Percentiles rank a stretch among this genome's conserved stretches.
Evolutionary conservation across 2,329 filamentous ascomycete genomes (phyloP).

Genomic region (Xylaria sp.): DNA sequence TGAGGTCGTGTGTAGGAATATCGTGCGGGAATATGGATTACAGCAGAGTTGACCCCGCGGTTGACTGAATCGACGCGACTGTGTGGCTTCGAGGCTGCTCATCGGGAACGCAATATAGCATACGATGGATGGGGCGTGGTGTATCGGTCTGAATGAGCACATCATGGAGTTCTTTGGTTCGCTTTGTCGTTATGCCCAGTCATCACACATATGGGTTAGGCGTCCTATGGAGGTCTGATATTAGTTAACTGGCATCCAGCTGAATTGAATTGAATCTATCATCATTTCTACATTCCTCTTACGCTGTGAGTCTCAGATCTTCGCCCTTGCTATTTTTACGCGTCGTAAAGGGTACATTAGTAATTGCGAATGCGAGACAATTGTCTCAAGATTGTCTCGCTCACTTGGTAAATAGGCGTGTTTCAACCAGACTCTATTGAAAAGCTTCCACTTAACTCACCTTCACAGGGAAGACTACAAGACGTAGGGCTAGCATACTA

Average conservation of each 20-base stretch:
- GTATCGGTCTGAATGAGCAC: slow-evolving; percentile 39
- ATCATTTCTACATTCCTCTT: slow-evolving; percentile 17
- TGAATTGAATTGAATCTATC: slow-evolving; percentile 20
- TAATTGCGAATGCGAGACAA: slow-evolving; percentile 5
- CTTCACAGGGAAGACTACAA: too few relatives aligned
- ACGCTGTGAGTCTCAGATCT: not conserved
- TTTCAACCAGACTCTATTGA: not conserved
- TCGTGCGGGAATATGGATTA: slow-evolving; percentile 13
- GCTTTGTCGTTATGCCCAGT: slow-evolving; percentile 27
- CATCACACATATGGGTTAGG: slow-evolving; percentile 36
- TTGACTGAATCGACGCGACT: slow-evolving; percentile 22
- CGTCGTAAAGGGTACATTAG: not conserved
- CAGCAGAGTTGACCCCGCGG: slow-evolving; percentile 1
- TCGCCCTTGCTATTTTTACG: not conserved
- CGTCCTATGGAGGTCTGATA: slow-evolving; percentile 32
- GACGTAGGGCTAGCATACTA: not conserved
- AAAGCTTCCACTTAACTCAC: not conserved
- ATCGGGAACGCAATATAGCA: slow-evolving; percentile 23
- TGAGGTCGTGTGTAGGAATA: slow-evolving; percentile 5
- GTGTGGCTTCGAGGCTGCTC: slow-evolving; percentile 18
- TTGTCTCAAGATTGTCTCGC: not conserved
- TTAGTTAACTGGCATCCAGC: slow-evolving; percentile 18
- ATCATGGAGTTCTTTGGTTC: slow-evolving; percentile 33
- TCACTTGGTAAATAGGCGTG: not conserved
- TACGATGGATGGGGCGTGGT: slow-evolving; percentile 29